Conservation (phyloP, 306 rosid genomes). For the Prosopis cineraria region DNA sequence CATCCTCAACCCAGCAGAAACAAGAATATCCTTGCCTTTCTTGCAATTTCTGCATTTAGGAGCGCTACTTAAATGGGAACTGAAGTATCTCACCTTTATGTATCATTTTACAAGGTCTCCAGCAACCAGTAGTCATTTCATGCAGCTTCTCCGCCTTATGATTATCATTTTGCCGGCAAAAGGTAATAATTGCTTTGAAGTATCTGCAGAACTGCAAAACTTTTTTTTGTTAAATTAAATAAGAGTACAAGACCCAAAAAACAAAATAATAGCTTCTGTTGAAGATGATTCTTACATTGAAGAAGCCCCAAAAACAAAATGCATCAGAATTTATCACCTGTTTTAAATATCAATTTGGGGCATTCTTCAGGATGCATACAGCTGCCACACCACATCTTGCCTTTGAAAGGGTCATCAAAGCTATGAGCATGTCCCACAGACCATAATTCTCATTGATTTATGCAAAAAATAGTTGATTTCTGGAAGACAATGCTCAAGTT, state of each 20-base stretch:
- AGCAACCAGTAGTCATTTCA: not conserved
- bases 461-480: conserved; percentile 16
- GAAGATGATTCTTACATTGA: conserved; percentile 5
- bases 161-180: not conserved
- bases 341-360: not conserved
- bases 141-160: not conserved
- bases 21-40: not conserved
- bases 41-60: not conserved
- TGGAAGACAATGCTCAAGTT: conserved; percentile 13
- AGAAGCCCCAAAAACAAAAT: not conserved
- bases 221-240: not conserved
- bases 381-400: conserved; percentile 2
- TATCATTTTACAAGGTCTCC: not conserved
- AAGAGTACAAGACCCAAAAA: not conserved
- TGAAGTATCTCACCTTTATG: not conserved
- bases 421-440: conserved; percentile 20
- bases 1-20: not conserved
- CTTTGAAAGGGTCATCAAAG: conserved; percentile 14
- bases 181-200: not conserved
- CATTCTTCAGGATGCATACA: not conserved
- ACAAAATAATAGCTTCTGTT: not conserved
- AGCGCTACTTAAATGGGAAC: not conserved
- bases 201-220: not conserved
- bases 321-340: not conserved
- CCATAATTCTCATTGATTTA: conserved; percentile 2